These are phyloP conservation scores for Fistulina hepatica DNA, from an alignment of 1,284 basidiomycete species.

Conservation along the genomic window DNA sequence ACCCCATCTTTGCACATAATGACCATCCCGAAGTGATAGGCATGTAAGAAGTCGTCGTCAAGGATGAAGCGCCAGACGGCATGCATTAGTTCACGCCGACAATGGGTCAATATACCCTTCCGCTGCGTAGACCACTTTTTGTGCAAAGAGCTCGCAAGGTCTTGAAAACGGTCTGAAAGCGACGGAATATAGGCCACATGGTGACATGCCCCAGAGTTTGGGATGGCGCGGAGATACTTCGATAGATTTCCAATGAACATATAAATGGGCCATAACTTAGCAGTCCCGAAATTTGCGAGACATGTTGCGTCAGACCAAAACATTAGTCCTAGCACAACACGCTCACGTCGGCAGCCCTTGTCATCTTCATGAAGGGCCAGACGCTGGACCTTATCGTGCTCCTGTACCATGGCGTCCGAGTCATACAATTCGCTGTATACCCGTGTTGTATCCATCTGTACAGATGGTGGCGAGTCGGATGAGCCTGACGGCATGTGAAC, in stretches of 20 bases:
- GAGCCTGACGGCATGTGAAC: too few species aligned
- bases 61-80: constrained; percentile 21
- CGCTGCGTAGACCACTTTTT: constrained; percentile 8
- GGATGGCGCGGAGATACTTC: constrained; percentile 20
- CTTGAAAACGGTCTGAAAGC: background rate
- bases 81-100: constrained; percentile 24
- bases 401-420: background rate
- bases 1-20: constrained; percentile 23
- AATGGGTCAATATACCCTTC: constrained; percentile 16
- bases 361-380: background rate
- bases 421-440: constrained; percentile 6
- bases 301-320: constrained; percentile 25
- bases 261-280: constrained; percentile 26
- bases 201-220: background rate
- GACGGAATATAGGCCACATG: background rate
- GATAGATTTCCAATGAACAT: constrained; percentile 24
- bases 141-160: background rate
- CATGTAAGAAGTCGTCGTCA: constrained; percentile 21
- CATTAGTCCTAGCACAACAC: constrained; percentile 20
- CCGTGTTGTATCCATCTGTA: background rate
- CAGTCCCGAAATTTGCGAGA: constrained; percentile 23
- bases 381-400: background rate
- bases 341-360: constrained; percentile 5
- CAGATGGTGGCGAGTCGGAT: too few species aligned
- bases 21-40: constrained; percentile 22